Evolutionary conservation across 495 filamentous ascomycete species (phyloP).

Genomic region (Aspergillus cavernicola): DNA sequence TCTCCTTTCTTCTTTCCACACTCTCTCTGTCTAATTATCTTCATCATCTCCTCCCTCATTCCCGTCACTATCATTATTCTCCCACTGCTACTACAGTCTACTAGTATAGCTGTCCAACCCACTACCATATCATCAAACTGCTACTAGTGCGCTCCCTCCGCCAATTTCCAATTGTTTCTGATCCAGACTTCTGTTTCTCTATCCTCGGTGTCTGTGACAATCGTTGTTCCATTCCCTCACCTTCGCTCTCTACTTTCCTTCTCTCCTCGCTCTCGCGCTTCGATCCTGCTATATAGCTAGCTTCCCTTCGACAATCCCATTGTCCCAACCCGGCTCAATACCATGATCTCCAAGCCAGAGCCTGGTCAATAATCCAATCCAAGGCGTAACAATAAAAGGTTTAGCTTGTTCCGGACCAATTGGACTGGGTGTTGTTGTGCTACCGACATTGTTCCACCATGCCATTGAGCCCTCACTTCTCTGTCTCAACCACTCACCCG

Average conservation of each 20-base stretch:
- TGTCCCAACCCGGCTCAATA: slow-evolving; percentile 11
- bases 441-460: slow-evolving; percentile 8
- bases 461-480: slow-evolving; percentile 11
- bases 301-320: not conserved
- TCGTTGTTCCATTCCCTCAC: slow-evolving; percentile 14
- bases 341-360: slow-evolving; percentile 17
- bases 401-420: not conserved
- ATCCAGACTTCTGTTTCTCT: slow-evolving; percentile 12
- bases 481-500: slow-evolving; percentile 10
- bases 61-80: not conserved
- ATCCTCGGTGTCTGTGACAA: slow-evolving; percentile 7
- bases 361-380: slow-evolving; percentile 12
- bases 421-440: slow-evolving; percentile 2
- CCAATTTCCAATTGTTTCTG: slow-evolving; percentile 11
- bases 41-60: not conserved
- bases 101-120: too few relatives aligned
- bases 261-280: slow-evolving; percentile 2
- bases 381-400: slow-evolving; percentile 13
- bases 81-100: not conserved
- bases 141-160: slow-evolving; percentile 12
- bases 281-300: slow-evolving; percentile 1
- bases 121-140: slow-evolving; percentile 1
- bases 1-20: not conserved
- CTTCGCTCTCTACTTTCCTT: slow-evolving; percentile 1
- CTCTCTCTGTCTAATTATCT: not conserved